phyloP scores from a whole-genome alignment of 192 early-diverging fungal genomes.

The Coemansia sp. region DNA sequence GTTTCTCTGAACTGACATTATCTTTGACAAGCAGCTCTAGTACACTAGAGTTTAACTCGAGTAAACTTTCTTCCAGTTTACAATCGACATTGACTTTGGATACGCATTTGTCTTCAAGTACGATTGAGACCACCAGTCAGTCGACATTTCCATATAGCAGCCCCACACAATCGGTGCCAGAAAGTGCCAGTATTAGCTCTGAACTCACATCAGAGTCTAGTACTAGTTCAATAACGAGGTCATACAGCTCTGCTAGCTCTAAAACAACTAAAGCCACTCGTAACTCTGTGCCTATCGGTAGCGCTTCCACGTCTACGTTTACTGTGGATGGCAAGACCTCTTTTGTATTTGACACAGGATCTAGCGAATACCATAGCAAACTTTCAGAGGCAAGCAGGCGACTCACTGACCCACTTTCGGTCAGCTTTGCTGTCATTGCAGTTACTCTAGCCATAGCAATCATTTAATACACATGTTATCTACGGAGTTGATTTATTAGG shows the following conservation, averaged over 20 bases:
- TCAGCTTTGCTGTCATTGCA: background rate
- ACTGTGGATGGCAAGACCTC: constrained; percentile 2
- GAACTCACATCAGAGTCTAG: background rate
- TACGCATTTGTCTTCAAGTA: background rate
- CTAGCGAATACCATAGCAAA: background rate
- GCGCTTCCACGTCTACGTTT: background rate
- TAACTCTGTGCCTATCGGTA: background rate
- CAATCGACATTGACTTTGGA: background rate
- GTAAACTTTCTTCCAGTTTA: background rate
- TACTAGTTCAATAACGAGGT: background rate
- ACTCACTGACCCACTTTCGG: background rate
- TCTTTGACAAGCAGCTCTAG: background rate
- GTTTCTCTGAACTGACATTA: background rate
- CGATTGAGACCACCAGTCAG: background rate
- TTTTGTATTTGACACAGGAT: background rate
- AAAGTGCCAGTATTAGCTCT: background rate
- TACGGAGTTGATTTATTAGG: too few relatives aligned
- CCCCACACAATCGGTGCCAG: background rate
- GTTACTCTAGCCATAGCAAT: too few relatives aligned
- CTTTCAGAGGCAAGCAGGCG: background rate
- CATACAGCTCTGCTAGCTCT: background rate
- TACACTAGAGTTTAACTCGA: background rate
- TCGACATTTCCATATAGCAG: background rate
- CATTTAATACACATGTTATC: too few relatives aligned
- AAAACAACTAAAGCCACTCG: background rate